Evolutionary conservation across 1,284 basidiomycete species (phyloP).

Genomic region (Lentinula novae-zelandiae): DNA sequence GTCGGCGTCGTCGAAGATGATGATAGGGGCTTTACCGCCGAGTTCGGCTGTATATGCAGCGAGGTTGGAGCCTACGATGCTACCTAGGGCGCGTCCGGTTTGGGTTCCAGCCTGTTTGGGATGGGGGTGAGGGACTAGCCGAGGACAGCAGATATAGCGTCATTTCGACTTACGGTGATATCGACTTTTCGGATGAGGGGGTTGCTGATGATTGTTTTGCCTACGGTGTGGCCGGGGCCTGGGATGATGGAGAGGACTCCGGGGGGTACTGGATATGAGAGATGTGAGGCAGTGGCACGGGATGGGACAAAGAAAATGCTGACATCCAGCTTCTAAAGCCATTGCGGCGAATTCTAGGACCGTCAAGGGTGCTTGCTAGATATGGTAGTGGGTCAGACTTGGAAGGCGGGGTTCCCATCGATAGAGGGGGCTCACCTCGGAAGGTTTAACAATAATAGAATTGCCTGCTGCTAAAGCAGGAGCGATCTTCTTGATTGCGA

Average conservation of each 20-base stretch:
- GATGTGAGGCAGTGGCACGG: constrained; percentile 5
- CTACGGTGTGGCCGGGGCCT: constrained; percentile 61
- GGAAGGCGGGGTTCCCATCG: not conserved
- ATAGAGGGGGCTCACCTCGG: constrained; percentile 45
- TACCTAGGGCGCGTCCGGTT: constrained; percentile 68
- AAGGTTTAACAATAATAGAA: constrained; percentile 79
- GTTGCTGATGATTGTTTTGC: constrained; percentile 61
- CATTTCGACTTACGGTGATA: constrained; percentile 54
- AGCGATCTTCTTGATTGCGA: constrained; percentile 83
- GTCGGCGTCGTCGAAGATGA: constrained; percentile 77
- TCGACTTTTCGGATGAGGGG: constrained; percentile 74
- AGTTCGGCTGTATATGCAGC: constrained; percentile 76
- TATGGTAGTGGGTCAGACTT: constrained; percentile 7
- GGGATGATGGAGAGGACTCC: constrained; percentile 73
- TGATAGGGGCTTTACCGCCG: constrained; percentile 78
- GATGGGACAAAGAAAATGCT: not conserved
- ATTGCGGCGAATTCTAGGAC: constrained; percentile 73
- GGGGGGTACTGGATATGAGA: constrained; percentile 52
- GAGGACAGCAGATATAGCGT: not conserved
- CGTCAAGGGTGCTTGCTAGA: constrained; percentile 70
- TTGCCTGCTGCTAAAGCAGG: constrained; percentile 84
- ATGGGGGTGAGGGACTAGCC: constrained; percentile 3
- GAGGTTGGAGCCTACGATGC: constrained; percentile 67
- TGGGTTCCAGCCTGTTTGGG: constrained; percentile 64
- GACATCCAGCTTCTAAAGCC: constrained; percentile 62